Evolutionary conservation across 2,329 filamentous ascomycete species (phyloP).

Genomic region (Ceratocystis huliohia): DNA sequence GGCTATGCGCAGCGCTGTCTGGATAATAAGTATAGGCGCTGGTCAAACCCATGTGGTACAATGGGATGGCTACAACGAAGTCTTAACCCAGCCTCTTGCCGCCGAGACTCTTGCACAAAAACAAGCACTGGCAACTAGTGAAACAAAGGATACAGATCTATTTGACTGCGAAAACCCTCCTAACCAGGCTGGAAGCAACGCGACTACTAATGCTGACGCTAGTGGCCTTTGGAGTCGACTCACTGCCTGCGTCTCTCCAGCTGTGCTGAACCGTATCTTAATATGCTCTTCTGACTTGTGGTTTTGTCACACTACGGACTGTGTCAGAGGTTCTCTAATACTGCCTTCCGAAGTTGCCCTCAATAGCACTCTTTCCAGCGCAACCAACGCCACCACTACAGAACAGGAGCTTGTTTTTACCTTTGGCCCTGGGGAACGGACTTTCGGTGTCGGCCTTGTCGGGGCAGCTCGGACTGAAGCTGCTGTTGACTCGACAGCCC

Average conservation of each 20-base stretch:
- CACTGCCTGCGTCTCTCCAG: conserved; percentile 36
- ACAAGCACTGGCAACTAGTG: background rate
- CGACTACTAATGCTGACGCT: conserved; percentile 25
- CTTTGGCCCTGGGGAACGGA: conserved; percentile 34
- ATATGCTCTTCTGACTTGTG: conserved; percentile 34
- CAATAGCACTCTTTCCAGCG: conserved; percentile 29
- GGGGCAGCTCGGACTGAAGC: conserved; percentile 33
- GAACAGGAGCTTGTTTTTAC: conserved; percentile 36
- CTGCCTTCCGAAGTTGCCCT: conserved; percentile 32
- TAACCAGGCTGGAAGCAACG: conserved; percentile 21
- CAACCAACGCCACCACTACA: conserved; percentile 26
- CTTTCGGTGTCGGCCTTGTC: conserved; percentile 31
- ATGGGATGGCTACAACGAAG: conserved; percentile 46
- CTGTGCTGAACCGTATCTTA: conserved; percentile 37
- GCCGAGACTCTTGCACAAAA: conserved; percentile 27
- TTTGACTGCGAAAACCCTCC: conserved; percentile 33
- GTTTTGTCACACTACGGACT: conserved; percentile 42
- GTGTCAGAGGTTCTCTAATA: conserved; percentile 33
- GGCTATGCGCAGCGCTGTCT: conserved; percentile 44
- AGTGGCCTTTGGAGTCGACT: conserved; percentile 39
- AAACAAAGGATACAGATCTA: conserved; percentile 27
- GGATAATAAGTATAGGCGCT: conserved; percentile 35
- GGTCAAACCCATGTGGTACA: conserved; percentile 35
- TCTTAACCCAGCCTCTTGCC: conserved; percentile 36
- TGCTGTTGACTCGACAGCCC: conserved; percentile 37